Base-by-base conservation (phyloP, 306 rosid genomes). In the Prinsepia uniflora region DNA sequence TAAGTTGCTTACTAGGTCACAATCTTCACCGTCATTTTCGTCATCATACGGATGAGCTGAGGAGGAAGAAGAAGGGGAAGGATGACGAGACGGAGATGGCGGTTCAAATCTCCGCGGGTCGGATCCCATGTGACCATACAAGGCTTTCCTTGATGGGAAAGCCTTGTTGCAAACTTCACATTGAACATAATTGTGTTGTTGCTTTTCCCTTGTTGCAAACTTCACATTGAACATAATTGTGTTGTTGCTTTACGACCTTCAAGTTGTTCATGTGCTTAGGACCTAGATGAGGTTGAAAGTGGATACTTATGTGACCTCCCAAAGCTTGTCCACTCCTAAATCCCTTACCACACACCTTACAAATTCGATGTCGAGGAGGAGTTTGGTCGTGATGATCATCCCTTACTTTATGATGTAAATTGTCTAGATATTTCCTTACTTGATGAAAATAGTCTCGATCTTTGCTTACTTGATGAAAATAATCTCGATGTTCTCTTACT, bases 231-330 rank as follows among this genome's bases (percentile, higher is more conserved):
- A 30, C 19, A 10, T 45, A 56, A 9, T 22, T 5, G 17, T 5
- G 17, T 22, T 22, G 61, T 56, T 42, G 53, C 40, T 44, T 56
- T 15, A 14, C 13, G 49, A 45, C 34, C 52, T 63, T 63, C 6
- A 63, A 63, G 36, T 63, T 64, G 40, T 43, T 43, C 40, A 18
- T 64, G 18, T 64, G 44, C 2, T 64, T 19, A 0, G 53, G 53
- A 44, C 61, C 39, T 22, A 43, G 54, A 44, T 8, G 53, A 4
- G 34, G 54, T 43, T 44, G 24, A 22, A 20, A 56, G 55, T 65
- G 56, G 52, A 65, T 47, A 1, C 70, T 63, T 63, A n/a, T 63
- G 52, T 63, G 68, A 63, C 68, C 68, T 43, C 68, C 52, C 49
- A 63, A 63, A 63, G 50, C 68, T 17, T 65, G 50, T 46, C 70